Evolutionary conservation across 148 eudicot genomes (phyloP).

Genomic region (Heliamphora exappendiculata): DNA sequence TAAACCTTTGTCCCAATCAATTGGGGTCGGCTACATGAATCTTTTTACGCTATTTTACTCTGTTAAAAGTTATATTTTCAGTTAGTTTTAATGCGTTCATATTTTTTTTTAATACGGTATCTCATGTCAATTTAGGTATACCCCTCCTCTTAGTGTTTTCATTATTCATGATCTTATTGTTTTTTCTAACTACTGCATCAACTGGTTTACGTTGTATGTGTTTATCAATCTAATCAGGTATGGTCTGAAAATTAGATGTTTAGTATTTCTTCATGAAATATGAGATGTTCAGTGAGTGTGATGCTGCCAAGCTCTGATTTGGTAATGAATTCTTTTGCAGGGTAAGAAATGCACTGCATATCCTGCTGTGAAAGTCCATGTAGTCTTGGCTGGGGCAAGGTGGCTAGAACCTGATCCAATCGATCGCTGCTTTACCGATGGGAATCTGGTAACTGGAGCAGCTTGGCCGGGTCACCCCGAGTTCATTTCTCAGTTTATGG

Average conservation of each 20-base stretch:
- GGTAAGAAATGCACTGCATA: conserved; percentile 95
- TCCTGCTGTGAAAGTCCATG: conserved; percentile 91
- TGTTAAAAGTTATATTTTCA: no score
- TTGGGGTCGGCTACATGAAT: no score
- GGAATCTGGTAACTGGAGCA: conserved; percentile 94
- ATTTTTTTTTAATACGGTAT: no score
- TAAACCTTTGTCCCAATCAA: no score
- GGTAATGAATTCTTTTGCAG: conserved; percentile 23
- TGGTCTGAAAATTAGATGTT: neutral
- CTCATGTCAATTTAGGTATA: no score
- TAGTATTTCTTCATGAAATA: neutral
- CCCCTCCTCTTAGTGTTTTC: no score
- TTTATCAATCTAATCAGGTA: no score
- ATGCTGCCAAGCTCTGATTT: neutral
- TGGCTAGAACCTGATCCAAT: conserved; percentile 97
- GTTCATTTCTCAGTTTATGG: conserved; percentile 86
- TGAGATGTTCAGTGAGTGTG: neutral
- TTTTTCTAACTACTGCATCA: no score
- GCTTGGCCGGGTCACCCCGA: conserved; percentile 99
- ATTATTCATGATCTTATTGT: no score
- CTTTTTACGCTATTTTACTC: no score
- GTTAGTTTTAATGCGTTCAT: no score
- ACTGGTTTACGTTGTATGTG: no score
- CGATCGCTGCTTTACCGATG: conserved; percentile 81
- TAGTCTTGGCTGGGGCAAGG: conserved; percentile 62